Conservation (phyloP, 139 green algal genomes). For the Astrephomene gubernaculifera region DNA sequence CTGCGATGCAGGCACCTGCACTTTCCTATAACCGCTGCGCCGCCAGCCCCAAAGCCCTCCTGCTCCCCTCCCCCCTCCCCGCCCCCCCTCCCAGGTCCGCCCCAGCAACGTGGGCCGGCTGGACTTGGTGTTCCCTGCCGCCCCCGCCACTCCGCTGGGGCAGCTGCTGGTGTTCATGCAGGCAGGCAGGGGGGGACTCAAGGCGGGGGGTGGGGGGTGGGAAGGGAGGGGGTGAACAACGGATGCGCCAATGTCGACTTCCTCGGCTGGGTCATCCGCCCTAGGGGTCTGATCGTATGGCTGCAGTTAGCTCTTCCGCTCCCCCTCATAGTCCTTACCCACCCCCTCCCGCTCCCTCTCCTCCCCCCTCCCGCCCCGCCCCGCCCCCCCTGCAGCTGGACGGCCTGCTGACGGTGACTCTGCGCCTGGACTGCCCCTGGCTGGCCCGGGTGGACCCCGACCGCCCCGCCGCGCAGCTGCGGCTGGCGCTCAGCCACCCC, state of each 20-base stretch:
- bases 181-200: neutral
- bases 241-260: neutral
- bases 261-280: neutral
- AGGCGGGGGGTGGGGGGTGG: too few relatives aligned
- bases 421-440: conserved; percentile 28
- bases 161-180: conserved; percentile 31
- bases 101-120: conserved; percentile 1
- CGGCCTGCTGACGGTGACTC: conserved; percentile 13
- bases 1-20: neutral
- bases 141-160: too few relatives aligned
- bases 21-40: neutral
- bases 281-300: neutral
- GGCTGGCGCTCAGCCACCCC: neutral
- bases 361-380: neutral
- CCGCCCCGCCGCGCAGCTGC: neutral
- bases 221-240: neutral
- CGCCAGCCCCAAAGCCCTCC: neutral
- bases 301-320: neutral
- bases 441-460: conserved; percentile 1
- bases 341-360: neutral
- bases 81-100: neutral
- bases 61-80: neutral
- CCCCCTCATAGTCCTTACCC: neutral
- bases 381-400: neutral
- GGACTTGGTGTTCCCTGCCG: neutral